These are phyloP conservation scores for Toxicodendron radicans DNA, from an alignment of 345 rosid genomes.

Conservation along the genomic window DNA sequence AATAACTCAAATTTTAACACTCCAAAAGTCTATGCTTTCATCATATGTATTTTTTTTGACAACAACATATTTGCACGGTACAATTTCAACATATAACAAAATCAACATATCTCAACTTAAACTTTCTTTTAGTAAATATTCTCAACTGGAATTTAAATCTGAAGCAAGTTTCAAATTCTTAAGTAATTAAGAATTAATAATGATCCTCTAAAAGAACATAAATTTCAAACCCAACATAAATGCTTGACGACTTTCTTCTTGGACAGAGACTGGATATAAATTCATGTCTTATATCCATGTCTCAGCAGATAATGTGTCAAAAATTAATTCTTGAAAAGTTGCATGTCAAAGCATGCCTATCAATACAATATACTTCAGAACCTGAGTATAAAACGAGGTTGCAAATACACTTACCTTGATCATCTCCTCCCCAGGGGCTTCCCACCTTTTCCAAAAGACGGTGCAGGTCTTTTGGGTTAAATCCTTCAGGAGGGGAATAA, in stretches of 20 bases:
- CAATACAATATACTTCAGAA: background rate
- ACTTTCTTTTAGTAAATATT: background rate
- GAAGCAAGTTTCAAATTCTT: background rate
- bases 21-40: background rate
- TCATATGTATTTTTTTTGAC: background rate
- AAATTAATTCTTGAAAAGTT: background rate
- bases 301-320: background rate
- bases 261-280: background rate
- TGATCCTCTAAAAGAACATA: background rate
- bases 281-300: background rate
- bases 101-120: background rate
- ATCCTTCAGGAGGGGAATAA: conserved; percentile 87
- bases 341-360: background rate
- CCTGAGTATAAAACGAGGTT: background rate
- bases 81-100: background rate
- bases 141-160: background rate
- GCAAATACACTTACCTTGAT: conserved; percentile 56
- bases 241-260: background rate
- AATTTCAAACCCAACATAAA: background rate
- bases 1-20: background rate
- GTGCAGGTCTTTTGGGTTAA: conserved; percentile 75
- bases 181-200: background rate
- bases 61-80: background rate
- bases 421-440: conserved; percentile 84
- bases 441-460: conserved; percentile 86